Base-by-base conservation (phyloP, 2,329 filamentous ascomycete genomes). In the Zasmidium citrigriseum region DNA sequence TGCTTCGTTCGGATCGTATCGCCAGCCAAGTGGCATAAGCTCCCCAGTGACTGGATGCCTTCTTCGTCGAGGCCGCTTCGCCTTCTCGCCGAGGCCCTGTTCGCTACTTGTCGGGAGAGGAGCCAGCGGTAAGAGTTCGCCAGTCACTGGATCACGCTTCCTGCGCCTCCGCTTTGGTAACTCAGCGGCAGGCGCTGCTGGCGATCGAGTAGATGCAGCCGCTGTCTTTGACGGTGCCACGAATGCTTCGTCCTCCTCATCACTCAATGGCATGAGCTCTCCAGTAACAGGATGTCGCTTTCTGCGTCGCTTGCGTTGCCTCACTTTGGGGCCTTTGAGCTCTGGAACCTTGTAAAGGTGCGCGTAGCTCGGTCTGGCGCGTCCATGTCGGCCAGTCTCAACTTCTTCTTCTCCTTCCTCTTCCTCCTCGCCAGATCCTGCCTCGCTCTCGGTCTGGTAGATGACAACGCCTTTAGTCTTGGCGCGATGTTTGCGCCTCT, bases 331-430 rank as follows among this genome's bases (percentile, higher is more conserved):
- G n/a, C n/a, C n/a, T n/a, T n/a, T n/a, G n/a, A n/a, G n/a, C n/a
- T 41, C 34, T 41, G 34, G 34, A 11, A 16, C 34, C 53, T 63
- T 59, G 58, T 63, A 69, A 29, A 73, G 27, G 34, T 69, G 65
- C 48, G 62, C 71, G 58, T 73, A 74, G 20, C 65, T 67, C 7
- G 72, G 72, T 38, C 72, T 60, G 11, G 71, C 67, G 34, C 72
- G 59, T 2, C 71, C 70, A 54, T 67, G 61, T 16, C 59, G 59
- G 2, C 66, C 67, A 14, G 38, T 34, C 3, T 48, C 57, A 11
- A 58, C 58, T 16, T 55, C 58, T 4, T 45, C 53, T 38, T 67
- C 53, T 22, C 58, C 49, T 21, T 53, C 44, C 11, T 57, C 46
- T 24, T 52, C 54, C 4, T 57, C 52, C 22, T 58, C 58, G 11